These are phyloP conservation scores for Globisporangium alternatum DNA, from an alignment of 352 stramenopile genomes.

Conservation along the genomic window DNA sequence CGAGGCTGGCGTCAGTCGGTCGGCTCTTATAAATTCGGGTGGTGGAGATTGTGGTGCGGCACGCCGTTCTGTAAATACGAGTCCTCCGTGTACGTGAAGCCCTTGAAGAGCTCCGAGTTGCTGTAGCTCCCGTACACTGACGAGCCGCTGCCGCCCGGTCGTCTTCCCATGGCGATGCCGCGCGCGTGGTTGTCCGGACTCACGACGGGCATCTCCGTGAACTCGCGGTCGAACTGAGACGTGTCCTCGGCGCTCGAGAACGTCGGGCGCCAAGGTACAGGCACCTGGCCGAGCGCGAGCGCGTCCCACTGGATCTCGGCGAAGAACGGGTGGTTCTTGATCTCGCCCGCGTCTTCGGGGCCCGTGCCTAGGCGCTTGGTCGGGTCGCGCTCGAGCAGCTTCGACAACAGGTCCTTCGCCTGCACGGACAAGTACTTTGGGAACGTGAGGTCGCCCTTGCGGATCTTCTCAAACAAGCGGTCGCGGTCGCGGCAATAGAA, in stretches of 20 bases:
- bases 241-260: constrained; percentile 94
- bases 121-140: constrained; percentile 47
- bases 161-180: constrained; percentile 52
- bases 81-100: constrained; percentile 86
- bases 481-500: constrained; percentile 97
- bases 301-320: constrained; percentile 75
- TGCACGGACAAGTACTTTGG: constrained; percentile 90
- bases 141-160: constrained; percentile 34
- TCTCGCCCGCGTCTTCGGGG: constrained; percentile 67
- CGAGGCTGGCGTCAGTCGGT: not conserved
- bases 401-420: constrained; percentile 85
- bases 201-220: constrained; percentile 95
- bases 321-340: constrained; percentile 85
- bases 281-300: constrained; percentile 53
- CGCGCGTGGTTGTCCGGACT: constrained; percentile 85
- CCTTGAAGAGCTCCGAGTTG: constrained; percentile 75
- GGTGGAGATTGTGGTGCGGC: constrained; percentile 28
- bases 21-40: constrained; percentile 39
- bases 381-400: constrained; percentile 94
- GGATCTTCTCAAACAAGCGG: constrained; percentile 98
- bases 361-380: constrained; percentile 91
- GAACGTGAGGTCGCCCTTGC: constrained; percentile 93
- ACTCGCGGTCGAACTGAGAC: constrained; percentile 97
- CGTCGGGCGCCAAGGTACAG: constrained; percentile 90
- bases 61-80: constrained; percentile 68